phyloP scores from a whole-genome alignment of 2,329 filamentous ascomycete species.

The Rhexocercosporidium sp. region DNA sequence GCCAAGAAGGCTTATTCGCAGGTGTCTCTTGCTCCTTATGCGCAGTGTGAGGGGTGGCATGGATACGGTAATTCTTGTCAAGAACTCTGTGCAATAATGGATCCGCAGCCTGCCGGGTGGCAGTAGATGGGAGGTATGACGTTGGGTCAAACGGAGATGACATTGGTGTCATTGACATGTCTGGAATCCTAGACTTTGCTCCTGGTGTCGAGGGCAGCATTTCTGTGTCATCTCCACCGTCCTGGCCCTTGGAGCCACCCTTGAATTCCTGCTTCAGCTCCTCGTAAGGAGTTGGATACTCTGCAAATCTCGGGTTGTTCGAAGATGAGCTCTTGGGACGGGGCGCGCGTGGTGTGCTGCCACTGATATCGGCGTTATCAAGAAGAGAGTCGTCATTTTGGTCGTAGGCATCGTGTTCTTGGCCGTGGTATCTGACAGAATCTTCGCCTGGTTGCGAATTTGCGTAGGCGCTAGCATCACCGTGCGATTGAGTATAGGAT shows the following conservation, averaged over 20 bases:
- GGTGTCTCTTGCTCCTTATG: constrained; percentile 46
- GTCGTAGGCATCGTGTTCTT: constrained; percentile 40
- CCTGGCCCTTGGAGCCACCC: constrained; percentile 45
- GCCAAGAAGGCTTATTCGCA: constrained; percentile 41
- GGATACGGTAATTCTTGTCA: constrained; percentile 93
- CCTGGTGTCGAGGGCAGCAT: constrained; percentile 42
- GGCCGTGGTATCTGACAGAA: constrained; percentile 31
- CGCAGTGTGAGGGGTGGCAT: constrained; percentile 81
- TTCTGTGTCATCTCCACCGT: constrained; percentile 49
- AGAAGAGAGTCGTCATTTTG: constrained; percentile 68
- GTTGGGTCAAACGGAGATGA: constrained; percentile 61
- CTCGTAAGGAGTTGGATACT: constrained; percentile 80
- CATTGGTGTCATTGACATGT: constrained; percentile 68
- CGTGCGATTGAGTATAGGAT: constrained; percentile 44
- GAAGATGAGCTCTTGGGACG: constrained; percentile 52
- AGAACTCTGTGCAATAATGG: constrained; percentile 88
- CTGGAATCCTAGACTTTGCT: constrained; percentile 55
- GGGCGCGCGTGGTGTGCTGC: constrained; percentile 70
- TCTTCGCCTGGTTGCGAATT: constrained; percentile 46
- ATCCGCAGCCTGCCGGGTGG: constrained; percentile 58
- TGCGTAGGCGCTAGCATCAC: constrained; percentile 39
- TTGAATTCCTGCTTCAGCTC: constrained; percentile 70
- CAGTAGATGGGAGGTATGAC: constrained; percentile 47
- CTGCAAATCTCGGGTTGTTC: constrained; percentile 60
- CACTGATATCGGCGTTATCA: constrained; percentile 65